These are phyloP conservation scores for Chlorella ohadii DNA, from an alignment of 139 green algal species.

Conservation along the genomic window DNA sequence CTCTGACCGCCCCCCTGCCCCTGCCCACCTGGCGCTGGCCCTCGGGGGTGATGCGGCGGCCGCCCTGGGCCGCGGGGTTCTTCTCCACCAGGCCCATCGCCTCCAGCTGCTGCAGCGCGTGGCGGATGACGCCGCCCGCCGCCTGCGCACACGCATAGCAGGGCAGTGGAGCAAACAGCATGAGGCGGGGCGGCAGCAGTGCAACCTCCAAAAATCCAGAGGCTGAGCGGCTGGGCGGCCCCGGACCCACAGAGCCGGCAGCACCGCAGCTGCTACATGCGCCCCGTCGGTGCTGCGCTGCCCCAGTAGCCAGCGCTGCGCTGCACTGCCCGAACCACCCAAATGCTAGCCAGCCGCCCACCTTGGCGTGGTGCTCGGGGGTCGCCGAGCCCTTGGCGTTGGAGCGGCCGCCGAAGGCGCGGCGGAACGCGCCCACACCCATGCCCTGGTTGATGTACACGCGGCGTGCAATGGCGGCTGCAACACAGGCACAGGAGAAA, in stretches of 20 bases:
- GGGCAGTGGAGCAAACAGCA: background rate
- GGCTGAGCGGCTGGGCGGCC: too few species aligned
- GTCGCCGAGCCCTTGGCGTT: constrained; percentile 64
- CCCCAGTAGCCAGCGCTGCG: too few species aligned
- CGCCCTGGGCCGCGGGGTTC: constrained; percentile 75
- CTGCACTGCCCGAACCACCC: too few species aligned
- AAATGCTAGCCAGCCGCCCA: too few species aligned
- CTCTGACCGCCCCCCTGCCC: too few species aligned
- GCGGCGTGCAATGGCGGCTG: constrained; percentile 93
- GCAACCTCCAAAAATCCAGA: too few species aligned
- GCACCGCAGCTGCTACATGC: too few species aligned
- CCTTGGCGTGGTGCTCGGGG: constrained; percentile 64
- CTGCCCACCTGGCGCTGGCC: constrained; percentile 66
- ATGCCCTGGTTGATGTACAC: constrained; percentile 94
- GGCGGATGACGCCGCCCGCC: constrained; percentile 76
- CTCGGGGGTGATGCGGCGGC: constrained; percentile 86
- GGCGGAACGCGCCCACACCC: constrained; percentile 92
- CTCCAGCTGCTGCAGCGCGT: constrained; percentile 53
- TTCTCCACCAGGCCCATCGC: constrained; percentile 77
- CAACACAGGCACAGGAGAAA: constrained; percentile 5
- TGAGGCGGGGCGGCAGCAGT: too few species aligned
- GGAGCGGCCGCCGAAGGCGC: constrained; percentile 87
- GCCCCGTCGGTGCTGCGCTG: too few species aligned
- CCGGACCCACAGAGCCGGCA: too few species aligned
- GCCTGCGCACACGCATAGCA: constrained; percentile 40